phyloP scores from a whole-genome alignment of 2,329 filamentous ascomycete genomes.

The Paecilomyces variotii region DNA sequence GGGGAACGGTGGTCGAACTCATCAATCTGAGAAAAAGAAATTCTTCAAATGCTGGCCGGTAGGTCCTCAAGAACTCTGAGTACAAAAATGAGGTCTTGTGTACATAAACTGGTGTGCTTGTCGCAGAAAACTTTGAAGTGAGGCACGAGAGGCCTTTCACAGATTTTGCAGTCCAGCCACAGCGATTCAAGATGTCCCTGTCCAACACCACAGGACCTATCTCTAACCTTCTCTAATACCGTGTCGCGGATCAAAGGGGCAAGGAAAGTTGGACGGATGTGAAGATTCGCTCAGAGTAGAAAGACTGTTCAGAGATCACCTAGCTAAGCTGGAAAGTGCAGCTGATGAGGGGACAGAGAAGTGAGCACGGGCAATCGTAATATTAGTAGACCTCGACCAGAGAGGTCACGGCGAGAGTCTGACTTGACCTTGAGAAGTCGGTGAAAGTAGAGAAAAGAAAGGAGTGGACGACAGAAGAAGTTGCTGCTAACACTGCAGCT shows the following conservation, averaged over 20 bases:
- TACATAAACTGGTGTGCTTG: conserved; percentile 19
- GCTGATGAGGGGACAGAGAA: neutral
- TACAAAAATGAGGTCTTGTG: conserved; percentile 25
- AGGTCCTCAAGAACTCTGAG: conserved; percentile 22
- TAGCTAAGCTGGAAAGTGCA: neutral
- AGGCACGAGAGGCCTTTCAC: neutral
- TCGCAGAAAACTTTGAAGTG: conserved; percentile 6
- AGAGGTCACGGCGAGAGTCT: neutral
- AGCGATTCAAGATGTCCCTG: neutral
- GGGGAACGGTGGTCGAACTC: conserved; percentile 16
- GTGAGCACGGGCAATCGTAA: neutral
- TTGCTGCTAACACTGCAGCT: neutral
- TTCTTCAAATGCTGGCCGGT: conserved; percentile 19
- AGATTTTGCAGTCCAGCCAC: neutral
- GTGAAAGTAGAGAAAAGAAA: neutral
- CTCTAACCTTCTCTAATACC: neutral
- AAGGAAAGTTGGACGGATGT: neutral
- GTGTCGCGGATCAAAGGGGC: neutral
- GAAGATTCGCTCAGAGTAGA: neutral
- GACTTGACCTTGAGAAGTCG: neutral
- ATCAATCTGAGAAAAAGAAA: conserved; percentile 13
- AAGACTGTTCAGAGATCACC: neutral
- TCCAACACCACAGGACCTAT: neutral
- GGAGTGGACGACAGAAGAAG: neutral
- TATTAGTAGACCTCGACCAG: neutral